Evolutionary conservation across 495 filamentous ascomycete species (phyloP).

Genomic region (Sabuloglossum arenarium): DNA sequence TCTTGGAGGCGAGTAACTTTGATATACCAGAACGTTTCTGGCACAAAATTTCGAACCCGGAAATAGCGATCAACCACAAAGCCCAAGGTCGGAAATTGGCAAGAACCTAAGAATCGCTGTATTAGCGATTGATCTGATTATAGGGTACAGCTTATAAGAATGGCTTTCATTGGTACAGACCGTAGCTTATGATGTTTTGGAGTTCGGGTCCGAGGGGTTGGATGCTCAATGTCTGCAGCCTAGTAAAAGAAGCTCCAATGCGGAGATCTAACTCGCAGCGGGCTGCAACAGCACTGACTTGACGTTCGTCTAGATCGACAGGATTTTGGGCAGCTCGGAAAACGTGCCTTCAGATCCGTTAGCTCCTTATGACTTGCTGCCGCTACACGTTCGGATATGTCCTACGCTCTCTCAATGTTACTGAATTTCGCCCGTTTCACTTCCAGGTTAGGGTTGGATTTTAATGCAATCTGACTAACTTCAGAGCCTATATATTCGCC

Average conservation of each 20-base stretch:
- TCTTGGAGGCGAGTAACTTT: constrained; percentile 63
- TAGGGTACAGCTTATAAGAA: not conserved
- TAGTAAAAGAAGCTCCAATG: constrained; percentile 79
- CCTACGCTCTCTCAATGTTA: constrained; percentile 82
- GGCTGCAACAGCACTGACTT: constrained; percentile 73
- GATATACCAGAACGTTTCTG: constrained; percentile 84
- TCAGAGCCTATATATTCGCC: constrained; percentile 94
- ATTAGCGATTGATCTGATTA: not conserved
- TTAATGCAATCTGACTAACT: constrained; percentile 58
- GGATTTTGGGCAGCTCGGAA: constrained; percentile 62
- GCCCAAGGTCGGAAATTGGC: constrained; percentile 90
- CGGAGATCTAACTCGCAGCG: constrained; percentile 85
- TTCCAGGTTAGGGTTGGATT: constrained; percentile 49
- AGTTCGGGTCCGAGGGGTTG: constrained; percentile 41
- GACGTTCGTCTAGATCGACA: constrained; percentile 57
- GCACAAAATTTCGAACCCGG: constrained; percentile 76
- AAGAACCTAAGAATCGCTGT: constrained; percentile 41
- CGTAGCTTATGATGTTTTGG: constrained; percentile 60
- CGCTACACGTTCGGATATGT: constrained; percentile 13
- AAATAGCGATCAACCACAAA: constrained; percentile 96
- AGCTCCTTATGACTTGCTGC: constrained; percentile 8
- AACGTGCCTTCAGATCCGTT: constrained; percentile 38
- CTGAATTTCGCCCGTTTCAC: constrained; percentile 80
- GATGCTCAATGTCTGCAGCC: constrained; percentile 61
- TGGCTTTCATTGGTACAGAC: constrained; percentile 20